Evolutionary conservation across 2,329 filamentous ascomycete genomes (phyloP).

Genomic region (Fusarium cyanostomum): DNA sequence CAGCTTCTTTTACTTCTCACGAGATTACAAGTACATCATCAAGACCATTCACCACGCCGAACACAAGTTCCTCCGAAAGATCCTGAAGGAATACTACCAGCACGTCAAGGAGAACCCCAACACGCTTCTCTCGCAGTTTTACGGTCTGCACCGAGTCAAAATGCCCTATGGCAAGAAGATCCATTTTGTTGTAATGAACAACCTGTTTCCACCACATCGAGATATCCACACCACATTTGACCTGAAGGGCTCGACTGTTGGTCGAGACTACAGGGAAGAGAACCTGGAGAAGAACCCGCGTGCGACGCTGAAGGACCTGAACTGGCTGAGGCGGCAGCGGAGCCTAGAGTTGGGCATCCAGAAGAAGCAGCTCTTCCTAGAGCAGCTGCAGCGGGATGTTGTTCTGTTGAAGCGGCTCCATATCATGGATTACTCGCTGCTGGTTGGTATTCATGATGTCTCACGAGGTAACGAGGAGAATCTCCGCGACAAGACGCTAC

Average conservation of each 20-base stretch:
- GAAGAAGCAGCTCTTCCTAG: conserved; percentile 88
- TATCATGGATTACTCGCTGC: conserved; percentile 98
- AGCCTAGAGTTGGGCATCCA: conserved; percentile 88
- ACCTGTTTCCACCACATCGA: conserved; percentile 94
- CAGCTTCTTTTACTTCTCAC: conserved; percentile 99
- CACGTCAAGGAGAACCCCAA: conserved; percentile 95
- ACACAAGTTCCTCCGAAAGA: conserved; percentile 85
- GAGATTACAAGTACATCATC: conserved; percentile 99
- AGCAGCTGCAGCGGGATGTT: conserved; percentile 90
- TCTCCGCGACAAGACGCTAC: conserved; percentile 84
- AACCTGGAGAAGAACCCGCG: conserved; percentile 88
- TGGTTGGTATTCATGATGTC: conserved; percentile 93
- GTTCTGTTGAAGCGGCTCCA: conserved; percentile 84
- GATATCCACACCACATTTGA: conserved; percentile 98
- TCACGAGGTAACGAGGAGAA: conserved; percentile 95
- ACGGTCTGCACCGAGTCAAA: conserved; percentile 96
- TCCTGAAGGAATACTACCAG: conserved; percentile 90
- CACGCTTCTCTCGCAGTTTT: conserved; percentile 96
- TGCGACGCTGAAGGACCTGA: conserved; percentile 94
- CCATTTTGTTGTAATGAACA: conserved; percentile 99
- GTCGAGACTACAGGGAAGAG: conserved; percentile 89
- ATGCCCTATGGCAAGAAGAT: conserved; percentile 98
- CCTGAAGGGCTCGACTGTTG: conserved; percentile 94
- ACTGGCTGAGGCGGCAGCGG: conserved; percentile 89
- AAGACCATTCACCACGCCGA: conserved; percentile 98